These are phyloP conservation scores for Marasmius oreades DNA, from an alignment of 1,284 basidiomycete genomes.

Conservation along the genomic window DNA sequence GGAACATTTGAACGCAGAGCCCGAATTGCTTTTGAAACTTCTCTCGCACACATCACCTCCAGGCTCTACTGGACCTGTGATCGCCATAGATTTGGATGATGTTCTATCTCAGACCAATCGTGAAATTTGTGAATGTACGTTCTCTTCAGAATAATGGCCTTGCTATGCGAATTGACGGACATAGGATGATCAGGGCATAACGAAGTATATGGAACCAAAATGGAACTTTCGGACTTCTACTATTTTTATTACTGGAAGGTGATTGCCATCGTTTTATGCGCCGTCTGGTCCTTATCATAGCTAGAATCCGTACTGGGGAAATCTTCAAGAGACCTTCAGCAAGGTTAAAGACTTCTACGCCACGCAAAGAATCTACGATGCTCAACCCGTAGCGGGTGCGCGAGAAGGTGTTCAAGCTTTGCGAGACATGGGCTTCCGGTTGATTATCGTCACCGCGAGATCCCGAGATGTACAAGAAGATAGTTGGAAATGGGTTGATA, in stretches of 20 bases:
- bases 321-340: conserved; percentile 50
- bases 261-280: background rate
- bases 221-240: conserved; percentile 53
- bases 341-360: conserved; percentile 64
- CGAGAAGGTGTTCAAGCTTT: conserved; percentile 54
- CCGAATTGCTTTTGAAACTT: conserved; percentile 19
- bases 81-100: conserved; percentile 78
- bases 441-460: conserved; percentile 76
- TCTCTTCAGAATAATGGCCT: background rate
- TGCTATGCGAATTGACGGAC: background rate
- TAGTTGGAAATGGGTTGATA: conserved; percentile 66
- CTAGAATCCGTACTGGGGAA: conserved; percentile 73
- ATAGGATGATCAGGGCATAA: conserved; percentile 60
- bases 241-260: conserved; percentile 75
- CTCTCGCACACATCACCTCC: conserved; percentile 24
- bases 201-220: conserved; percentile 51
- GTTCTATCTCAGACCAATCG: conserved; percentile 71
- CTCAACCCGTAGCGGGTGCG: conserved; percentile 63
- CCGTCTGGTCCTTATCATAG: conserved; percentile 5
- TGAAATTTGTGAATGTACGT: conserved; percentile 62
- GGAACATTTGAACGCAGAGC: conserved; percentile 7
- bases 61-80: conserved; percentile 37
- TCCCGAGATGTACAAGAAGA: conserved; percentile 51
- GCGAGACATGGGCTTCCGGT: conserved; percentile 59
- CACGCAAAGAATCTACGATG: conserved; percentile 47